Base-by-base conservation (phyloP, 139 green algal genomes). In the Gonium pectorale region DNA sequence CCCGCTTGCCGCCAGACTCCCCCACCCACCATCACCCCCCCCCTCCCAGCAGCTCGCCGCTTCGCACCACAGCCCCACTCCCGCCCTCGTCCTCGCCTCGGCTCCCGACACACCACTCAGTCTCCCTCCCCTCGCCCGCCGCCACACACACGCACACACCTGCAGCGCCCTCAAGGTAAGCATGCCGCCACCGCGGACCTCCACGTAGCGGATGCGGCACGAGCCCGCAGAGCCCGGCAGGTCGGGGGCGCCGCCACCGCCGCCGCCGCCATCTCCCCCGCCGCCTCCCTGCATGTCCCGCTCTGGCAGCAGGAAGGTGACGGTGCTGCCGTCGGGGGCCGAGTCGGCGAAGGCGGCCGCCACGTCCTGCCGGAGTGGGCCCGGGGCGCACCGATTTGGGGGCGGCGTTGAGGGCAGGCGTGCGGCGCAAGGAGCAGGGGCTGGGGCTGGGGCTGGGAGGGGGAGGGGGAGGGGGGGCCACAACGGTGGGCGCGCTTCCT, bases 231-330 rank as follows among this genome's bases (percentile, higher is more conserved):
- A 21, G 43, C 80, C 62, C 21, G 78, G 78, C 62, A 84, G 78
- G 31, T 84, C 44, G 17, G 44, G 37, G 29, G 51, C 19, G 2
- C 8, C 35, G 21, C n/a, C 54, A 6, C 21, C 15, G 54, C 54
- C 54, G 21, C n/a, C 54, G 17, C 22, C 54, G 54, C 22, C 54
- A n/a, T n/a, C n/a, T 15, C 49, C 49, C n/a, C n/a, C n/a, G n/a
- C n/a, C n/a, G n/a, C n/a, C n/a, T n/a, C n/a, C 29, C 38, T n/a
- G n/a, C 22, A 9, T 41, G 5, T 68, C 72, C 35, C 17, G 17
- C 37, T 24, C 6, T 5, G 74, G 74, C 51, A 89, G 73, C 29
- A 90, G 79, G 73, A 90, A 90, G 54, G 86, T 90, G 43, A 90
- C 60, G 19, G 71, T 67, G 46, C 62, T 82, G 86, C 77, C 56